phyloP scores from a whole-genome alignment of 805 yeast genomes.

The Middelhovenomyces tepae region DNA sequence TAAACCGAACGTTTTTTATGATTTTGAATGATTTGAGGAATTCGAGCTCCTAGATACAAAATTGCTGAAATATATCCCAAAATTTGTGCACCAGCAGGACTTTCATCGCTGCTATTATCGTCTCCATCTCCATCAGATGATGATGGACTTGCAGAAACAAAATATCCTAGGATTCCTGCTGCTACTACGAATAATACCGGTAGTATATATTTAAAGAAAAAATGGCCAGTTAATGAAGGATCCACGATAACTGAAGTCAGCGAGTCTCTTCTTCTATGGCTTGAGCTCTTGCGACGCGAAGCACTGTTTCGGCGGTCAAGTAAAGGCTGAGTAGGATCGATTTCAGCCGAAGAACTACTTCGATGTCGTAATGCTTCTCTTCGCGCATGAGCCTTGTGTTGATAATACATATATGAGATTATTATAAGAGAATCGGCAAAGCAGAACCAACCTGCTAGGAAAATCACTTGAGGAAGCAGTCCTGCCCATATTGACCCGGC shows the following conservation, averaged over 20 bases:
- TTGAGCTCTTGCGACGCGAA: constrained; percentile 15
- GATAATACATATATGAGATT: constrained; percentile 49
- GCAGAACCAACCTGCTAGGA: constrained; percentile 70
- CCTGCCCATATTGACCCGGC: constrained; percentile 64
- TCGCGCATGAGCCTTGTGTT: constrained; percentile 11
- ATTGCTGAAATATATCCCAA: constrained; percentile 64
- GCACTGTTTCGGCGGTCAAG: constrained; percentile 23
- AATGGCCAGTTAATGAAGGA: constrained; percentile 28
- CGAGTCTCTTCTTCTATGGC: constrained; percentile 35
- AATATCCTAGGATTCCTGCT: constrained; percentile 56
- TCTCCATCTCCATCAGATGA: constrained; percentile 26
- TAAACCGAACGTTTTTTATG: constrained; percentile 66
- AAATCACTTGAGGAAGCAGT: constrained; percentile 57
- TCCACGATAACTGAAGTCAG: constrained; percentile 46
- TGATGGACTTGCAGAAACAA: too few relatives aligned
- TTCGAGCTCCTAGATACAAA: constrained; percentile 61
- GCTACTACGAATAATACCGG: constrained; percentile 55
- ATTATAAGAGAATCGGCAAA: constrained; percentile 58
- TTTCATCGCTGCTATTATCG: constrained; percentile 16
- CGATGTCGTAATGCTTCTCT: constrained; percentile 2
- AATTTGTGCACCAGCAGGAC: constrained; percentile 48
- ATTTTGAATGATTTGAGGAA: constrained; percentile 84
- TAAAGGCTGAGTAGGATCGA: constrained; percentile 19
- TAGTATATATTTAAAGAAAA: constrained; percentile 42
- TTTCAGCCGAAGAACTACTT: constrained; percentile 3